These are phyloP conservation scores for Microsporum ferrugineum DNA, from an alignment of 2,329 filamentous ascomycete species.

Conservation along the genomic window DNA sequence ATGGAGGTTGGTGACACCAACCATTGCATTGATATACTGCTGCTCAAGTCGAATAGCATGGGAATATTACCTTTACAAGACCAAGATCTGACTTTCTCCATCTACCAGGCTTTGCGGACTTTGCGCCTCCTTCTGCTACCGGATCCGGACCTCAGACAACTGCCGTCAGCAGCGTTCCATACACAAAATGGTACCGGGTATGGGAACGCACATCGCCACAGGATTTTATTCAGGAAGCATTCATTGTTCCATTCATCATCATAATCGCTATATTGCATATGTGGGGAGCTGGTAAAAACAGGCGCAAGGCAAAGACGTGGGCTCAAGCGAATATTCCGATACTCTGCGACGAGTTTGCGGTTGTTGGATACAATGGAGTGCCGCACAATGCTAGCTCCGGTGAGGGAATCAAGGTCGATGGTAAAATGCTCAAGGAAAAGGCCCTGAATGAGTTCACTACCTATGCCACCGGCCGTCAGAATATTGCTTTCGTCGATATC, in stretches of 20 bases:
- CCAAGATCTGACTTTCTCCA: neutral
- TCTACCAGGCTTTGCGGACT: slow-evolving; percentile 12
- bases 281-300: slow-evolving; percentile 69
- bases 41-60: neutral
- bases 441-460: slow-evolving; percentile 73
- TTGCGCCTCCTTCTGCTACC: slow-evolving; percentile 12
- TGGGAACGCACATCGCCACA: slow-evolving; percentile 75
- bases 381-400: slow-evolving; percentile 27
- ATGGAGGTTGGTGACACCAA: neutral
- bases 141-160: slow-evolving; percentile 31
- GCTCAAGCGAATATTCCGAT: slow-evolving; percentile 59
- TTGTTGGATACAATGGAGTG: slow-evolving; percentile 63
- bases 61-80: no score
- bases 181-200: slow-evolving; percentile 92
- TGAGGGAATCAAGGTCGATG: slow-evolving; percentile 8
- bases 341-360: slow-evolving; percentile 70
- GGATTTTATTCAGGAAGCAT: slow-evolving; percentile 80
- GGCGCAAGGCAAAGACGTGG: slow-evolving; percentile 69
- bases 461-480: slow-evolving; percentile 85
- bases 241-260: slow-evolving; percentile 64
- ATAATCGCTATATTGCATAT: slow-evolving; percentile 68
- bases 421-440: slow-evolving; percentile 65
- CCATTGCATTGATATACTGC: neutral
- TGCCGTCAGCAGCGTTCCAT: slow-evolving; percentile 48
- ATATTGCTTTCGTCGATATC: slow-evolving; percentile 81